Conservation (phyloP, 495 filamentous ascomycete species). For the Stereocaulon alpinum region DNA sequence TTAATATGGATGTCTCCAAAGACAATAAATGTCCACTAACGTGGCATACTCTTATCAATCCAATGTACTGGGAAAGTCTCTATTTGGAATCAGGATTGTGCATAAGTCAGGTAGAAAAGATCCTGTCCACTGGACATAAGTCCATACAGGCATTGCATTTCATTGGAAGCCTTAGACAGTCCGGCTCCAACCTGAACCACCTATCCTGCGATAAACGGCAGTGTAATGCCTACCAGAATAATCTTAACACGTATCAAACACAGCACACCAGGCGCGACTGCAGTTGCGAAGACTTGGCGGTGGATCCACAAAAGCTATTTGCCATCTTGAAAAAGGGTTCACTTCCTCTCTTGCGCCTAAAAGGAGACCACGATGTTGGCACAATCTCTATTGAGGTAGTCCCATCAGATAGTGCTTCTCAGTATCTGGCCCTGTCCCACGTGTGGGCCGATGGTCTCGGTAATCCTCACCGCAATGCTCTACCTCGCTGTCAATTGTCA, state of each 20-base stretch:
- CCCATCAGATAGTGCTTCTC: background rate
- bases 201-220: background rate
- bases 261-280: background rate
- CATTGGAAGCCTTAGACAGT: background rate
- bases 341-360: conserved; percentile 8
- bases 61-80: background rate
- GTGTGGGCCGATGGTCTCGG: conserved; percentile 21
- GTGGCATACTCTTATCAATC: background rate
- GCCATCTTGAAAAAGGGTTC: background rate
- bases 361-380: background rate
- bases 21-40: background rate
- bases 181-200: background rate
- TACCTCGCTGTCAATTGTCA: conserved; percentile 14
- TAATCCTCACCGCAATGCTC: conserved; percentile 11
- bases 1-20: background rate
- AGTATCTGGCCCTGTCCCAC: conserved; percentile 23
- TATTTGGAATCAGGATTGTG: conserved; percentile 3
- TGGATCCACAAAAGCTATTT: background rate
- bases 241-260: background rate
- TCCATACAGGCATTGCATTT: background rate
- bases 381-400: conserved; percentile 7
- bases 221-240: conserved; percentile 1
- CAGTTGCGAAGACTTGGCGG: background rate
- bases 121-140: background rate
- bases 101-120: background rate